Evolutionary conservation across 768 basidiomycete genomes (phyloP).

Genomic region (Cystobasidiopsis lactophilus): DNA sequence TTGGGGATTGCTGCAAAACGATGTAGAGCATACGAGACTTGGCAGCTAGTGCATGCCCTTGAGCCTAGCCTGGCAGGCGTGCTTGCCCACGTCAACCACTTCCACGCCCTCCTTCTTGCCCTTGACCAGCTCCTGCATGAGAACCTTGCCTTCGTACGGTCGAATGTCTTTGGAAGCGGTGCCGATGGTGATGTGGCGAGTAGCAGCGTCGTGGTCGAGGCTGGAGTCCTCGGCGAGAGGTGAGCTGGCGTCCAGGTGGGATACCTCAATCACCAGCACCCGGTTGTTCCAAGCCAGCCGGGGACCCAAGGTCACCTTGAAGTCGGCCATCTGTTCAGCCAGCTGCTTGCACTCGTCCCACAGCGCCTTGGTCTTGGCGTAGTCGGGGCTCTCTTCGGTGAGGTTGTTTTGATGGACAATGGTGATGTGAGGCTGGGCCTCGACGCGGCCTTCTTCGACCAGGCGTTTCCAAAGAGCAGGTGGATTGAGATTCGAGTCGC

Average conservation of each 20-base stretch:
- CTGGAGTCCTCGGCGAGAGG: slow-evolving; percentile 20
- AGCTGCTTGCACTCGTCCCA: slow-evolving; percentile 9
- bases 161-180: slow-evolving; percentile 34
- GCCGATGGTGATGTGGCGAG: slow-evolving; percentile 74
- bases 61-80: slow-evolving; percentile 2
- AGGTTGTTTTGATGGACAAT: slow-evolving; percentile 48
- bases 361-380: slow-evolving; percentile 16
- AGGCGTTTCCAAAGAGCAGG: slow-evolving; percentile 38
- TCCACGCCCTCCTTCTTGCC: slow-evolving; percentile 16
- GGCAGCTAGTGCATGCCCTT: neutral
- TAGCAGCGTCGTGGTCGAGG: slow-evolving; percentile 27
- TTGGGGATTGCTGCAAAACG: too few species aligned
- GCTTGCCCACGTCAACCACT: slow-evolving; percentile 12
- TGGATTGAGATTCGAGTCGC: slow-evolving; percentile 26
- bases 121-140: slow-evolving; percentile 38
- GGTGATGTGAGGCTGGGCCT: slow-evolving; percentile 57
- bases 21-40: too few species aligned
- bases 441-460: slow-evolving; percentile 31
- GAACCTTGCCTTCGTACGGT: slow-evolving; percentile 44
- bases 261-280: slow-evolving; percentile 59
- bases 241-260: slow-evolving; percentile 31
- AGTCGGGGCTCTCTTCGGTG: slow-evolving; percentile 18
- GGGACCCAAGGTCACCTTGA: slow-evolving; percentile 28
- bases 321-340: slow-evolving; percentile 37
- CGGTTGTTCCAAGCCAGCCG: slow-evolving; percentile 50